Conservation (phyloP, 2,329 filamentous ascomycete species). For the Verticillium zaregamsianum region DNA sequence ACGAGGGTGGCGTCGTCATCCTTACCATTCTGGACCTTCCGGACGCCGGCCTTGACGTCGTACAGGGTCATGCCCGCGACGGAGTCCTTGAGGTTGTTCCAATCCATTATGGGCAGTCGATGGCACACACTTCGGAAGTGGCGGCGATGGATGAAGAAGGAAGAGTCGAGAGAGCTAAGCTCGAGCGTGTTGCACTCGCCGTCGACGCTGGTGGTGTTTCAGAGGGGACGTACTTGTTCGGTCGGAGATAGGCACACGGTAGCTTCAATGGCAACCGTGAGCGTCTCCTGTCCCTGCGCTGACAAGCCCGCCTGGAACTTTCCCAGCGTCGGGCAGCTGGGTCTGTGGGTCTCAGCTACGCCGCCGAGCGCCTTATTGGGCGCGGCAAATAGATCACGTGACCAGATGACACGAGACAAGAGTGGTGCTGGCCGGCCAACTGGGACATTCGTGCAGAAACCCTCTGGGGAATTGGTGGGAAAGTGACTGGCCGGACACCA, state of each 20-base stretch:
- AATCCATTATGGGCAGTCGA: constrained; percentile 62
- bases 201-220: not conserved
- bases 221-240: not conserved
- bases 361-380: not conserved
- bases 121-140: not conserved
- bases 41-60: constrained; percentile 89
- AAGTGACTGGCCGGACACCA: too few relatives aligned
- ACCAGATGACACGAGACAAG: not conserved
- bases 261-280: not conserved
- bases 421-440: too few relatives aligned
- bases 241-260: not conserved
- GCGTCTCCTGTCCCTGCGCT: not conserved
- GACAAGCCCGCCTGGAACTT: not conserved
- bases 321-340: not conserved
- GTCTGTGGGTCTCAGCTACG: not conserved
- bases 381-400: not conserved
- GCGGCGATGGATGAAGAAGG: not conserved
- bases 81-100: constrained; percentile 78
- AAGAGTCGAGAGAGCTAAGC: not conserved
- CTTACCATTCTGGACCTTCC: constrained; percentile 95
- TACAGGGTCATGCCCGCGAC: constrained; percentile 92
- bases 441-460: too few relatives aligned
- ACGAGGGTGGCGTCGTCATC: not conserved
- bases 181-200: not conserved
- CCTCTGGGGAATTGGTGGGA: too few relatives aligned